Base-by-base conservation (phyloP, 441 rosid genomes). In the Gossypium schwendimanii region DNA sequence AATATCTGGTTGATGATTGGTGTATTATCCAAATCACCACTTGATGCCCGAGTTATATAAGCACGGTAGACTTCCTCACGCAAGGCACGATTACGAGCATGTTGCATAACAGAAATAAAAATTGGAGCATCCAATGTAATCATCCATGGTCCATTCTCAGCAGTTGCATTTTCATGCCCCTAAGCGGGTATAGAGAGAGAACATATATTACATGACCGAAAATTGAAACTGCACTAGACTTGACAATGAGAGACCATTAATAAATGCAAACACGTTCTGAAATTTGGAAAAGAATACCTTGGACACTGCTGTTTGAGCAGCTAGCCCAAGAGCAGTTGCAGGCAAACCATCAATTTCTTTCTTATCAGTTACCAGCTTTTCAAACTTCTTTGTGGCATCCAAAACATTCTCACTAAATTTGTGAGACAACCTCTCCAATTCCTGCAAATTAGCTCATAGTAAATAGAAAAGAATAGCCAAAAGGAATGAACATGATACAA, bases 341-440 rank as follows among this genome's bases (percentile, higher is more conserved):
- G 90, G 95, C 82, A 84, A 75, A 67, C 88, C 98, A 23, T 90
- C 94, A 55, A 93, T 83, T 72, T 87, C 96, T 67, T 84, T 88
- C 81, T 91, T 87, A 79, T 88, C 88, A 2, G 90, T 86, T 50
- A 93, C 81, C 70, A 91, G 73, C 79, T 90, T 93, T 84, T 87
- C 94, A 83, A 87, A 93, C 60, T 87, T 87, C 78, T 91, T 93
- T 78, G 97, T 93, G 73, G 97, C 90, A 77, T 93, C 98, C 85
- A 93, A 80, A 70, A 90, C 96, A 65, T 93, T 93, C 81, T 90
- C 98, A 53, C 67, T 84, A 68, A 93, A 93, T 77, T 90, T 93
- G 63, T 87, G 90, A 60, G 94, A 85, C 50, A 90, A 83, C 72
- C 85, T 87, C 73, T 89, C 88, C 67, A 91, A 80, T 81, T 93